These are phyloP conservation scores for Scleromitrula shiraiana DNA, from an alignment of 2,329 filamentous ascomycete genomes.

Conservation along the genomic window DNA sequence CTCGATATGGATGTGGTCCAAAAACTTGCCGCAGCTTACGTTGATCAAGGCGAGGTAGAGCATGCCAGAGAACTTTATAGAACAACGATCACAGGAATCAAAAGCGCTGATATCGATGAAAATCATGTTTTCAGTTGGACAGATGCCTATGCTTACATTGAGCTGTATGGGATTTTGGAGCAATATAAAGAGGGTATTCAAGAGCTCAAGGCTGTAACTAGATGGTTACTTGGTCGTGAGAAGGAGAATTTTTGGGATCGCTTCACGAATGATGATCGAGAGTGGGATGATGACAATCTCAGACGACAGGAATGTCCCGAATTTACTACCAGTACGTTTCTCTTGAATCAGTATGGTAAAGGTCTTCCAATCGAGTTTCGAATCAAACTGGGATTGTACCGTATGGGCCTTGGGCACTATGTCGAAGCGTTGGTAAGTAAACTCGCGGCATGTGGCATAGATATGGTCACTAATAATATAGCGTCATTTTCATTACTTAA, in stretches of 20 bases:
- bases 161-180: conserved; percentile 62
- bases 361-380: conserved; percentile 75
- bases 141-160: conserved; percentile 77
- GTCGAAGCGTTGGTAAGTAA: conserved; percentile 65
- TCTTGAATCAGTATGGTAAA: conserved; percentile 56
- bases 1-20: conserved; percentile 37
- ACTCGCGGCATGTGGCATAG: conserved; percentile 9
- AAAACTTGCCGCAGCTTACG: conserved; percentile 29
- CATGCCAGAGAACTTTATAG: conserved; percentile 30
- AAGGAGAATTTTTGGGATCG: conserved; percentile 72
- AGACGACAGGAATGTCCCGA: conserved; percentile 56
- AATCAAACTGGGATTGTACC: conserved; percentile 73
- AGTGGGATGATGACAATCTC: conserved; percentile 73
- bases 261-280: conserved; percentile 66
- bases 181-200: conserved; percentile 58
- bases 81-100: conserved; percentile 26
- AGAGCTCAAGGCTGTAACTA: conserved; percentile 62
- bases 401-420: conserved; percentile 60
- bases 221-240: conserved; percentile 74
- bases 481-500: conserved; percentile 62
- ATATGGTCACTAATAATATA: conserved; percentile 27
- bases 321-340: conserved; percentile 49
- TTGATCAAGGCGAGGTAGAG: conserved; percentile 28
- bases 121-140: conserved; percentile 49
- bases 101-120: conserved; percentile 8